A percentile compares a stretch with the other conserved stretches of the same genome.
Conservation (phyloP, 1,139 yeast species). For the Lodderomyces jiufengensis region DNA sequence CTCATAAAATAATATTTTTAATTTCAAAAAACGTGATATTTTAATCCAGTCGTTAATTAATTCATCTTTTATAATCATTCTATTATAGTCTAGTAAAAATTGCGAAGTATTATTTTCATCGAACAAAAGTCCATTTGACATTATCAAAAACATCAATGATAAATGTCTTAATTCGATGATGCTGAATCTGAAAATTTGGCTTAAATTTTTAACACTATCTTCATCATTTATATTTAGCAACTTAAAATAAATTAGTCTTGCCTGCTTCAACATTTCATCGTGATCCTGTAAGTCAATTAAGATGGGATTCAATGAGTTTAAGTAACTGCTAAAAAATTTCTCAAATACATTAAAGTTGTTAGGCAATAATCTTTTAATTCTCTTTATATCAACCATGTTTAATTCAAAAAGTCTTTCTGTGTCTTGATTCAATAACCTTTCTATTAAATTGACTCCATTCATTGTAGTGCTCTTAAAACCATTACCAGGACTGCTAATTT, state of each 20-base stretch:
- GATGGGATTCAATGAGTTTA: constrained; percentile 16
- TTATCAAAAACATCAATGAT: constrained; percentile 18
- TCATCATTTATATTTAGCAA: constrained; percentile 12
- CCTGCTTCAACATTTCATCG: constrained; percentile 11
- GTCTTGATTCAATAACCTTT: constrained; percentile 12
- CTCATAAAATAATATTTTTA: constrained; percentile 18
- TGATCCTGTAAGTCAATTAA: constrained; percentile 17
- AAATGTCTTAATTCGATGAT: constrained; percentile 15
- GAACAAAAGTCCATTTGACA: constrained; percentile 24
- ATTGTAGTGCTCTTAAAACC: neutral
- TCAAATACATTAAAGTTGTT: constrained; percentile 11
- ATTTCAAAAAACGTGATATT: constrained; percentile 21
- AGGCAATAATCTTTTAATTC: constrained; percentile 18
- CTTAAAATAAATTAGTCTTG: constrained; percentile 10
- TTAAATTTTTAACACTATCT: constrained; percentile 12
- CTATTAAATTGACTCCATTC: constrained; percentile 10
- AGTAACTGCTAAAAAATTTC: constrained; percentile 14
- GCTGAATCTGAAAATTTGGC: constrained; percentile 10
- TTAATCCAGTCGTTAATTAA: constrained; percentile 24
- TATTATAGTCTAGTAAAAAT: constrained; percentile 11
- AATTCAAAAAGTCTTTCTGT: constrained; percentile 10
- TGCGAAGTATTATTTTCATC: constrained; percentile 9
- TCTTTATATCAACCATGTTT: constrained; percentile 17
- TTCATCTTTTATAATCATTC: constrained; percentile 13
- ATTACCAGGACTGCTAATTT: neutral